Conservation (phyloP, 176 grass and related monocot species). For the Thalia dealbata region DNA sequence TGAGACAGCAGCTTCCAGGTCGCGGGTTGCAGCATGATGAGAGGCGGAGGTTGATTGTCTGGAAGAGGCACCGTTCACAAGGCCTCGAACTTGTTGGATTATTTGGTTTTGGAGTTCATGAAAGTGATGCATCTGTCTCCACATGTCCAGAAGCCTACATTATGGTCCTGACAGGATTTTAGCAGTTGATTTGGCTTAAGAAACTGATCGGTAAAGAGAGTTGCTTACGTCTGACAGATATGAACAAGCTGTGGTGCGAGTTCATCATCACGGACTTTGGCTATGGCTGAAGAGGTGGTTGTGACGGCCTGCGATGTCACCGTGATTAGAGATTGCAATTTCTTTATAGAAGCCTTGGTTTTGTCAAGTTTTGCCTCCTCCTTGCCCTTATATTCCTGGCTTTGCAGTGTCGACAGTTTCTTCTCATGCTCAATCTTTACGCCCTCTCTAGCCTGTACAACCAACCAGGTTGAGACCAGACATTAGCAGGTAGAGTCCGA, state of each 20-base stretch:
- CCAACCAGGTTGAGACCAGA: constrained; percentile 11
- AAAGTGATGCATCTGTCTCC: constrained; percentile 88
- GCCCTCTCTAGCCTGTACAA: constrained; percentile 68
- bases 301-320: constrained; percentile 91
- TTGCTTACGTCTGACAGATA: constrained; percentile 74
- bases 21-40: constrained; percentile 77
- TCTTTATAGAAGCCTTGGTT: constrained; percentile 93
- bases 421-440: constrained; percentile 93
- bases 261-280: constrained; percentile 81
- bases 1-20: constrained; percentile 78
- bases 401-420: constrained; percentile 85
- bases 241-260: constrained; percentile 96
- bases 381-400: constrained; percentile 71
- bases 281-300: constrained; percentile 84
- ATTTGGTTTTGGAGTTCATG: constrained; percentile 86
- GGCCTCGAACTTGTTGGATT: constrained; percentile 85
- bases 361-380: constrained; percentile 87
- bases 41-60: constrained; percentile 82
- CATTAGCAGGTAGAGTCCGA: background rate
- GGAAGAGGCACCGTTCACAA: constrained; percentile 50
- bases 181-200: background rate
- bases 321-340: constrained; percentile 81
- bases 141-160: constrained; percentile 75
- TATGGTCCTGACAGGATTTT: background rate
- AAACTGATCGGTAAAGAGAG: background rate